Evolutionary conservation across 805 yeast genomes (phyloP), one percentile per base, ranked within the genome.

Genomic region (Kodamaea kakaduensis): DNA sequence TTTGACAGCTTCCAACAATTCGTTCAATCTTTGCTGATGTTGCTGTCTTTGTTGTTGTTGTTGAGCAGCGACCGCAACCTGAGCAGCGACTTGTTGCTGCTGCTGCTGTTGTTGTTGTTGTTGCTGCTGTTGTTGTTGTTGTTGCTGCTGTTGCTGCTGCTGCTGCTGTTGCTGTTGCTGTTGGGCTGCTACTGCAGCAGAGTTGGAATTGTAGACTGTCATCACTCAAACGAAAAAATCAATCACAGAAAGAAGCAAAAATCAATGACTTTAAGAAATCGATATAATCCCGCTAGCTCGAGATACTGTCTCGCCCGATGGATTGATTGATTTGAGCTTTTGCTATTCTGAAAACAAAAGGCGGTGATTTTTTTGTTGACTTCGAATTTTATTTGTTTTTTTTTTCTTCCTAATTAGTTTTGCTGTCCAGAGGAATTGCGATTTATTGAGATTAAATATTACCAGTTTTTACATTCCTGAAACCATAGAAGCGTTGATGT

Each of bases 1-100:
- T 62, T 87, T 85, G 55, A 90, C 81, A 26, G 94, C 96, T 32
- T 90, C 97, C 50, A 90, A 70, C 44, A 90, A 74, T 62, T 90
- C 97, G 54, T 78, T 76, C 53, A 85, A 63, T 47, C 64, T 60
- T 36, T 59, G 64, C 28, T 52, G 61, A 27, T 50, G 61, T 22
- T 53, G 61, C 40, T 52, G 61, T 26, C 29, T 26, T 36, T 47
- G 57, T 24, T 44, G 51, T 29, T 47, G 54, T 32, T 48, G 60
- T 23, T 45, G 54, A 17, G 31, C 37, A 25, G 46, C 53, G 27
- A 32, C 45, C n/a, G 37, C 38, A 19, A 44, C 51, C 13, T 38
- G 42, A 27, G 47, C 55, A 16, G 42, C 48, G 20, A 52, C 53
- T 34, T 51, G 58, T 36, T 45, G 53, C 41, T 52, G 57, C 30